Evolutionary conservation across 1,139 yeast genomes (phyloP).

Genomic region (Hemisphaericaspora xylanilytica): DNA sequence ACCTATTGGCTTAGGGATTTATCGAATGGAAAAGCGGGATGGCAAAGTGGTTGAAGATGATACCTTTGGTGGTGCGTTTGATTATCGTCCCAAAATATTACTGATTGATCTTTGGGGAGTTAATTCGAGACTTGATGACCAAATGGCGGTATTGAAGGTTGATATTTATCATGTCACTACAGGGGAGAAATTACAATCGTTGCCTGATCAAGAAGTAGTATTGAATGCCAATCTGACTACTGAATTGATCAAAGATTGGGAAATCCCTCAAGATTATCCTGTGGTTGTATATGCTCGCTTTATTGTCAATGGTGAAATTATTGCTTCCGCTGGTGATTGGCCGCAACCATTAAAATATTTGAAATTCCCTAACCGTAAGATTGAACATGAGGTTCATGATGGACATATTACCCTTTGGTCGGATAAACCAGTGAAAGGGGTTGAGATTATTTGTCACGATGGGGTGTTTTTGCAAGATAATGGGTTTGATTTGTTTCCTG

Average conservation of each 20-base stretch:
- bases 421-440: slow-evolving; percentile 42
- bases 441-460: slow-evolving; percentile 24
- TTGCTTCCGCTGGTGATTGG: slow-evolving; percentile 46
- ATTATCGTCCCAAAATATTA: slow-evolving; percentile 21
- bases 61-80: slow-evolving; percentile 18
- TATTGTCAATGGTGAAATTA: slow-evolving; percentile 15
- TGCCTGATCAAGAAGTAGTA: slow-evolving; percentile 15
- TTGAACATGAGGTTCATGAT: slow-evolving; percentile 16
- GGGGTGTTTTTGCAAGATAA: slow-evolving; percentile 33
- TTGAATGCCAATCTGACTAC: slow-evolving; percentile 34
- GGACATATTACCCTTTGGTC: slow-evolving; percentile 21
- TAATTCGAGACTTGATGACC: slow-evolving; percentile 24
- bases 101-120: slow-evolving; percentile 44
- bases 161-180: slow-evolving; percentile 29
- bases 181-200: slow-evolving; percentile 23
- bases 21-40: slow-evolving; percentile 24
- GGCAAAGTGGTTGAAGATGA: slow-evolving; percentile 13
- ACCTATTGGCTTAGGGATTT: slow-evolving; percentile 35
- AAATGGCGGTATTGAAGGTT: slow-evolving; percentile 24
- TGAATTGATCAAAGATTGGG: slow-evolving; percentile 22
- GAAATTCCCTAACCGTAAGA: slow-evolving; percentile 23
- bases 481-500: slow-evolving; percentile 46
- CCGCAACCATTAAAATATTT: slow-evolving; percentile 53
- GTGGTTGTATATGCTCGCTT: slow-evolving; percentile 23
- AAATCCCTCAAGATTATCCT: slow-evolving; percentile 17